Evolutionary conservation across 768 basidiomycete species (phyloP), one percentile per base, ranked within the genome.

Genomic region (Lyophyllum shimeji): DNA sequence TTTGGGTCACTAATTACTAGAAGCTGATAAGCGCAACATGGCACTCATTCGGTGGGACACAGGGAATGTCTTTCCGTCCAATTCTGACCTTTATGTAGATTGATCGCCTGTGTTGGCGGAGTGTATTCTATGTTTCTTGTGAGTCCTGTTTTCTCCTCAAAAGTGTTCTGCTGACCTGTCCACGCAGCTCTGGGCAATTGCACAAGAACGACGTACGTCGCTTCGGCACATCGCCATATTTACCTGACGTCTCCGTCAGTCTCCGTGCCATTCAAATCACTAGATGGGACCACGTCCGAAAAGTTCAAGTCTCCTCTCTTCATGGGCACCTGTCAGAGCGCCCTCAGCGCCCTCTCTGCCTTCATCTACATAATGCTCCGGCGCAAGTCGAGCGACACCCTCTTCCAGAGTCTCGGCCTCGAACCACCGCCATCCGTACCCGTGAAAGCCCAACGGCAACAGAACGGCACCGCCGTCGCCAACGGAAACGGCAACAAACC

Each of bases 101-200:
- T 98, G 46, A 79, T 76, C 24, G 62, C 89, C 60, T 98, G 95
- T 69, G 81, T 93, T 12, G 72, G 80, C 8, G 95, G 95, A 52
- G 95, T 98, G 44, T 98, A 98, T 67, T 83, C 89, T 21, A 94
- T 94, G 81, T 98, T 97, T 69, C 76, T 98, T 62, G 90, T 90
- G 64, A 71, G 87, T 68, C 52, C 23, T 56, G 0, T n/a, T 39
- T 23, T 25, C n/a, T 27, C 48, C 44, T 13, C 5, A 12, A 13
- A 27, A 3, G 6, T 15, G n/a, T n/a, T 44, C 34, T 59, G 50
- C 33, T 24, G 46, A 46, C 46, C 39, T 42, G 21, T 18, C 56
- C 43, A 23, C 52, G 7, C 60, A 93, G 92, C 70, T 93, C 48
- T 93, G 93, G 93, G 94, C 91, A 11, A 83, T 95, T 43, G 91